Conservation (phyloP, 441 rosid genomes). For the Mallotus repandus region DNA sequence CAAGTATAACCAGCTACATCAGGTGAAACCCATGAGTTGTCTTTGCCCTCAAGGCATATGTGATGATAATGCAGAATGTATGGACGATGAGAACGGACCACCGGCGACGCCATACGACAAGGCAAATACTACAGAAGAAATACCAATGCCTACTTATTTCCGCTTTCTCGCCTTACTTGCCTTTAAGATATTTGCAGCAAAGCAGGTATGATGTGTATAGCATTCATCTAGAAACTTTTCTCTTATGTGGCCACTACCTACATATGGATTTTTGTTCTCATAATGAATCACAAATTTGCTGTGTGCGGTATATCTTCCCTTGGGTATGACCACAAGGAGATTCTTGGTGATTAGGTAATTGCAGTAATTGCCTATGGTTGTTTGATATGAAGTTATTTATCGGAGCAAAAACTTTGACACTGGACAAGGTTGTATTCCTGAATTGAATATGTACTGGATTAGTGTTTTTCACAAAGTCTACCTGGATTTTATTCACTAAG, state of each 20-base stretch:
- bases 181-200: constrained; percentile 88
- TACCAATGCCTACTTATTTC: constrained; percentile 91
- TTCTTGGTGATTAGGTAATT: constrained; percentile 62
- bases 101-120: too few relatives aligned
- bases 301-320: constrained; percentile 83
- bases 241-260: constrained; percentile 7
- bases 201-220: constrained; percentile 59
- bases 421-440: background rate
- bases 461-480: background rate
- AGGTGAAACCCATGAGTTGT: too few relatives aligned
- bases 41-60: background rate
- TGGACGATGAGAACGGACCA: too few relatives aligned
- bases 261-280: constrained; percentile 2
- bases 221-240: constrained; percentile 11
- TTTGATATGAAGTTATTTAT: constrained; percentile 3
- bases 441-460: background rate
- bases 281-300: constrained; percentile 59
- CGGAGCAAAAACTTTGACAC: background rate
- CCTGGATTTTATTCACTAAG: background rate
- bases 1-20: too few relatives aligned
- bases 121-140: constrained; percentile 71
- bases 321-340: constrained; percentile 99
- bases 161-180: constrained; percentile 93
- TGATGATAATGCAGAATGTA: constrained; percentile 10
- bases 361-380: constrained; percentile 13